Base-by-base conservation (phyloP, 352 stramenopile species). In the Elongisporangium prolatum region DNA sequence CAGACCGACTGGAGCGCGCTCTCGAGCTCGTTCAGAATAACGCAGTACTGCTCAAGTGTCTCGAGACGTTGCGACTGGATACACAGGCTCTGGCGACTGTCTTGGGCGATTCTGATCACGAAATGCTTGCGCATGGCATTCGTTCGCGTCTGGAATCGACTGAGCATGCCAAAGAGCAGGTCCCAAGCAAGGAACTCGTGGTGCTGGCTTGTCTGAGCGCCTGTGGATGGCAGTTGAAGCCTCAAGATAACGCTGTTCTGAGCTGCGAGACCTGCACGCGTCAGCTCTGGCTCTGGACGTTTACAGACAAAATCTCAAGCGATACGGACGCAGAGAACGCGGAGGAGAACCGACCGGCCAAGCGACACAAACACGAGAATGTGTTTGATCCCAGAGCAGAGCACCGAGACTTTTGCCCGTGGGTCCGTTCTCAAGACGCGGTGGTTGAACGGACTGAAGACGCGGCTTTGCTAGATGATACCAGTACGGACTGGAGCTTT, bases 361-460 rank as follows among this genome's bases (percentile, higher is more conserved):
- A 87, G 54, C 76, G 77, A 13, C 52, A 66, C 8, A 77, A 72
- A 13, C 25, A 54, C 4, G 21, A 21, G 0, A n/a, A 18, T 14
- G 18, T 56, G 16, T 21, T 73, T 10, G 60, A 79, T 52, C 59
- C 54, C 3, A 52, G 71, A 8, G 50, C 59, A 3, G 64, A 77
- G 24, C 80, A 90, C 48, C 80, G 80, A 21, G 72, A 72, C 56
- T 90, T 87, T 61, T 90, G 80, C 55, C 77, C 80, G 16, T 88
- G 77, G 80, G 59, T 88, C 28, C 25, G 60, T 8, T 57, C 10
- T 3, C 57, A 59, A 10, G 62, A 69, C 25, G 58, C 14, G 55
- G 49, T 40, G n/a, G 18, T 61, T 21, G 49, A 54, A 57, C 17
- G 28, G 21, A 6, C 52, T 20, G 18, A 50, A n/a, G 7, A 47